A percentile compares a stretch with the other conserved stretches of the same genome.
Evolutionary conservation across 768 basidiomycete species (phyloP).

Genomic region (Zangia roseola): DNA sequence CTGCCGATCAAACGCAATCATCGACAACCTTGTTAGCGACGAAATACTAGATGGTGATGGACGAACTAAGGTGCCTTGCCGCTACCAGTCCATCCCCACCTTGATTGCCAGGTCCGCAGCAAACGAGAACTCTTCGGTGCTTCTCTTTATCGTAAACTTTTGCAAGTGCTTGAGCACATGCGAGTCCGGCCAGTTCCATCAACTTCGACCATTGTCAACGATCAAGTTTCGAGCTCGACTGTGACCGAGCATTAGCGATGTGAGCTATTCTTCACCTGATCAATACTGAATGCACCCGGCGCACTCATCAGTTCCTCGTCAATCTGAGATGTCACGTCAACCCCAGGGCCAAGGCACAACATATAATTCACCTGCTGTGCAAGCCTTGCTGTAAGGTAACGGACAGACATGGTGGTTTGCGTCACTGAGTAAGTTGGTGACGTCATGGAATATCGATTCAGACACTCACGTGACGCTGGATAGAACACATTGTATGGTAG

Average conservation of each 20-base stretch:
- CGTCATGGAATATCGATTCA: not conserved
- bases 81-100: conserved; percentile 97
- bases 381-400: conserved; percentile 67
- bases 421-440: not conserved
- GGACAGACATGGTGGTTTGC: conserved; percentile 45
- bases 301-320: conserved; percentile 92
- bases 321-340: conserved; percentile 50
- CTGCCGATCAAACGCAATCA: conserved; percentile 35
- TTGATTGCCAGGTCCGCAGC: conserved; percentile 97
- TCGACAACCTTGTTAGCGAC: not conserved
- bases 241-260: not conserved
- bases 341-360: not conserved
- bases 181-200: conserved; percentile 95
- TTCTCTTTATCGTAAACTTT: conserved; percentile 69
- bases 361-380: conserved; percentile 63
- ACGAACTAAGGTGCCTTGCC: conserved; percentile 84
- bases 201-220: conserved; percentile 45
- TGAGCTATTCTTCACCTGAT: conserved; percentile 57
- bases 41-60: not conserved
- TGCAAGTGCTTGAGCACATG: conserved; percentile 86
- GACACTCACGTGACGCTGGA: too few species aligned
- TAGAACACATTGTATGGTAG: not conserved
- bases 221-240: conserved; percentile 1
- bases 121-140: conserved; percentile 82
- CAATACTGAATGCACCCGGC: conserved; percentile 90